phyloP scores from a whole-genome alignment of 352 stramenopile genomes.

The Salisapilia sapeloensis region DNA sequence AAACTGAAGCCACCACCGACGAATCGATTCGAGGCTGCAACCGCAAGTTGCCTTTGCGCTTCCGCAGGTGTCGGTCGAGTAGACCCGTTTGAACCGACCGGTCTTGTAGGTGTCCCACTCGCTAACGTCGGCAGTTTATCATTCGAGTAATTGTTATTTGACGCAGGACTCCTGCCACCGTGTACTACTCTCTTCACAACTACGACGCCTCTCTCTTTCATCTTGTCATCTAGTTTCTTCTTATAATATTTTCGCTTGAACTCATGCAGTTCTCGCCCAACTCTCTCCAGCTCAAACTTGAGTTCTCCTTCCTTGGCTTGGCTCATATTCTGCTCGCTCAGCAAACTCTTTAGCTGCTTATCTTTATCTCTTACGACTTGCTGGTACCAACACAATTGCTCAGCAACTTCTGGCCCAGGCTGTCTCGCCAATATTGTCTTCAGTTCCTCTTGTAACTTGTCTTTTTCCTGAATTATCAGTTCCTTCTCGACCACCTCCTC shows the following conservation, averaged over 20 bases:
- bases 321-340: slow-evolving; percentile 96
- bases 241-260: slow-evolving; percentile 95
- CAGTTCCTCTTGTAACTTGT: slow-evolving; percentile 90
- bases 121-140: slow-evolving; percentile 6
- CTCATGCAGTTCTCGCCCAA: slow-evolving; percentile 85
- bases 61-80: slow-evolving; percentile 33
- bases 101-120: slow-evolving; percentile 8
- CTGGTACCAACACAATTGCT: slow-evolving; percentile 92
- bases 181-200: slow-evolving; percentile 12
- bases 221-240: slow-evolving; percentile 79
- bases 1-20: slow-evolving; percentile 89
- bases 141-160: no score
- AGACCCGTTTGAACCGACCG: slow-evolving; percentile 6
- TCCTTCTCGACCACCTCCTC: slow-evolving; percentile 92
- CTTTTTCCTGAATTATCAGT: slow-evolving; percentile 90
- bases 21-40: slow-evolving; percentile 77
- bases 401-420: slow-evolving; percentile 87
- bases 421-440: slow-evolving; percentile 87
- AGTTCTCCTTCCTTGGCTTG: slow-evolving; percentile 87
- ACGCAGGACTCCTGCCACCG: no score
- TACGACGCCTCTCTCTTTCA: slow-evolving; percentile 34
- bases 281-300: slow-evolving; percentile 90
- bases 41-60: slow-evolving; percentile 69
- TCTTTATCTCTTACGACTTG: slow-evolving; percentile 92
- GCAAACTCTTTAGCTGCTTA: slow-evolving; percentile 93